Evolutionary conservation across 2,329 filamentous ascomycete genomes (phyloP), one percentile per base, ranked within the genome.

Genomic region (Colletotrichum truncatum): DNA sequence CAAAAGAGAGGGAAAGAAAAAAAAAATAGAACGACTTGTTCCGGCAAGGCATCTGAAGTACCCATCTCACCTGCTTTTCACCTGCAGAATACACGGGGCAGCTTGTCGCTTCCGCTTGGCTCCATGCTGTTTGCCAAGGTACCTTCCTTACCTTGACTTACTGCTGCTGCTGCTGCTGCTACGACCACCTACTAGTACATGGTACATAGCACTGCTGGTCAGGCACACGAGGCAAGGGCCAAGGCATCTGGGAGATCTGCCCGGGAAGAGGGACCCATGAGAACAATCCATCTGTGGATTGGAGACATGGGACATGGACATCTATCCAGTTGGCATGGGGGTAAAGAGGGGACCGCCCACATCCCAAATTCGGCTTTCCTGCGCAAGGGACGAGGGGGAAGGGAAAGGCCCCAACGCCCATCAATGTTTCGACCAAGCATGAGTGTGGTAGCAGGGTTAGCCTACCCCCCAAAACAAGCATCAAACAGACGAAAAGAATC

Each of bases 391-490:
- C 14, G n/a, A 12, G 32, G n/a, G 34, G 26, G n/a, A 49, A 48
- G 46, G 46, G 30, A 61, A 61, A 54, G 34, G 28, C 53, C n/a
- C 36, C 28, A 26, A 68, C 70, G 71, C 63, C 69, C 69, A 68
- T 71, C 68, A 67, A 73, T 74, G 76, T 80, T 79, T 80, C 74
- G 75, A 74, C 74, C 57, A 56, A 75, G 78, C 75, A 78, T 79
- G 72, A 76, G 71, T 75, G 72, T 76, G 72, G 70, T 53, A 58
- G 36, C 64, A 64, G 58, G 63, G 58, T 51, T 65, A 45, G 58
- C 49, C 30, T 38, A 32, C 55, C 69, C 59, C 73, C 75, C 77
- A 74, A 81, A 79, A 82, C 80, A 82, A 77, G 78, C 76, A 80
- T 82, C 80, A 82, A 80, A 81, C 80, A 75, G 70, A 74, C 59